These are phyloP conservation scores for Clonostachys byssicola DNA, from an alignment of 2,329 filamentous ascomycete genomes.

Conservation along the genomic window DNA sequence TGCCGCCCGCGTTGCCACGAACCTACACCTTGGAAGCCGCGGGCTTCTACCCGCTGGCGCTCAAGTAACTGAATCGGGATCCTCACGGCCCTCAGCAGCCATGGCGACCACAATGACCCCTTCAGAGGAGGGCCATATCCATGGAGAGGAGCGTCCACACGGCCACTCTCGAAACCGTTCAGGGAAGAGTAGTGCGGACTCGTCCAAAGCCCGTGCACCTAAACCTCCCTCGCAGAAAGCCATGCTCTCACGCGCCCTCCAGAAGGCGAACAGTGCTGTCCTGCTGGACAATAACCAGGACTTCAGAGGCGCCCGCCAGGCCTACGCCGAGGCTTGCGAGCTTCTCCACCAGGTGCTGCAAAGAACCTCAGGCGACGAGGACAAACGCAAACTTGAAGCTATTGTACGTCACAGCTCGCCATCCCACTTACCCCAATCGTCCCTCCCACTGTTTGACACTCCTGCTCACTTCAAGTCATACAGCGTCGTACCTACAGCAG, in stretches of 20 bases:
- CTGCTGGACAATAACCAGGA: conserved; percentile 95
- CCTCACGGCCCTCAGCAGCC: too few species aligned
- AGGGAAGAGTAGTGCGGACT: conserved; percentile 23
- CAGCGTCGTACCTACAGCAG: conserved; percentile 86
- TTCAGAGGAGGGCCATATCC: too few species aligned
- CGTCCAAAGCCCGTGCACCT: conserved; percentile 13
- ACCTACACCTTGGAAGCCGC: too few species aligned
- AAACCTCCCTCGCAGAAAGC: conserved; percentile 76
- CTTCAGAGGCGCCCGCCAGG: conserved; percentile 83
- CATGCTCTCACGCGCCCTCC: conserved; percentile 92
- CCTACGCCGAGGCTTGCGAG: conserved; percentile 87
- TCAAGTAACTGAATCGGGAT: too few species aligned
- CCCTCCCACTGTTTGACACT: not conserved
- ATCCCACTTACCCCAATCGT: not conserved
- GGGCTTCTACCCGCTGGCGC: too few species aligned
- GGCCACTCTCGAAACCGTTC: conserved; percentile 24
- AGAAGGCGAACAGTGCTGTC: conserved; percentile 94
- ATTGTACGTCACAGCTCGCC: conserved; percentile 63
- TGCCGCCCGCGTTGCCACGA: too few species aligned
- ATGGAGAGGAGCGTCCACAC: conserved; percentile 5
- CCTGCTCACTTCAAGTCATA: too few species aligned
- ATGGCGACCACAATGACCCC: too few species aligned
- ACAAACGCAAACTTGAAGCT: conserved; percentile 84
- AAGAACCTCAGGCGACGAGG: conserved; percentile 79
- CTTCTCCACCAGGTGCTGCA: conserved; percentile 84